A percentile compares a stretch with the other conserved stretches of the same genome.
These are phyloP conservation scores for Ajuga chamaepitys DNA, from an alignment of 257 asterid genomes.

Conservation along the genomic window DNA sequence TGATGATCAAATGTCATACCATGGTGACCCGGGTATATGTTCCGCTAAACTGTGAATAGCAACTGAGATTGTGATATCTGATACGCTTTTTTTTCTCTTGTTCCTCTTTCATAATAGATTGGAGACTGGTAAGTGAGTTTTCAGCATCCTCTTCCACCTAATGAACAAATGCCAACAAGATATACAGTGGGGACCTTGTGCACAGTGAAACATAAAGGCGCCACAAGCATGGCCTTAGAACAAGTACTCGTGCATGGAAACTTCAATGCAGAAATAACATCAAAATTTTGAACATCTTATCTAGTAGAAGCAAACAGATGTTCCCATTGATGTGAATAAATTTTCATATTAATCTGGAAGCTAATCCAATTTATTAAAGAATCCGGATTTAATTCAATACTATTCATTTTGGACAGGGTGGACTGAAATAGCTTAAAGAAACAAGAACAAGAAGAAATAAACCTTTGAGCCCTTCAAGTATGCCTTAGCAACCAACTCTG, in stretches of 20 bases:
- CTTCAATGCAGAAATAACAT: not conserved
- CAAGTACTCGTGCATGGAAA: not conserved
- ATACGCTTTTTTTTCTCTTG: conserved; percentile 50
- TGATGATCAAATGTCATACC: conserved; percentile 39
- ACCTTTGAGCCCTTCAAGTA: conserved; percentile 60
- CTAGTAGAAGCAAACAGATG: not conserved
- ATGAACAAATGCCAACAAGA: conserved; percentile 11
- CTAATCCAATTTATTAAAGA: not conserved
- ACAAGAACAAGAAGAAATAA: conserved; percentile 16
- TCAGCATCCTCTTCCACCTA: conserved; percentile 64
- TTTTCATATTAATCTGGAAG: not conserved
- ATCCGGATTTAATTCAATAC: not conserved
- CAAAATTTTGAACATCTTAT: not conserved
- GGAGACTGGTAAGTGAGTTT: conserved; percentile 49
- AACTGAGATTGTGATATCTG: conserved; percentile 46
- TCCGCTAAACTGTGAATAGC: conserved; percentile 75
- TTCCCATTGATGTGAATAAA: not conserved
- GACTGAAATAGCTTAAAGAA: not conserved
- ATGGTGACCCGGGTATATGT: conserved; percentile 70
- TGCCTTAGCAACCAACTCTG: conserved; percentile 67
- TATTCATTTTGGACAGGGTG: not conserved
- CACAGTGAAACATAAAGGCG: conserved; percentile 11
- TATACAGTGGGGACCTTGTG: not conserved
- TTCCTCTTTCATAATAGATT: conserved; percentile 68
- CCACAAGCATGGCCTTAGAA: not conserved